A percentile compares a stretch with the other conserved stretches of the same genome.
These are phyloP conservation scores for Boechera stricta DNA, from an alignment of 345 rosid species.

Conservation along the genomic window DNA sequence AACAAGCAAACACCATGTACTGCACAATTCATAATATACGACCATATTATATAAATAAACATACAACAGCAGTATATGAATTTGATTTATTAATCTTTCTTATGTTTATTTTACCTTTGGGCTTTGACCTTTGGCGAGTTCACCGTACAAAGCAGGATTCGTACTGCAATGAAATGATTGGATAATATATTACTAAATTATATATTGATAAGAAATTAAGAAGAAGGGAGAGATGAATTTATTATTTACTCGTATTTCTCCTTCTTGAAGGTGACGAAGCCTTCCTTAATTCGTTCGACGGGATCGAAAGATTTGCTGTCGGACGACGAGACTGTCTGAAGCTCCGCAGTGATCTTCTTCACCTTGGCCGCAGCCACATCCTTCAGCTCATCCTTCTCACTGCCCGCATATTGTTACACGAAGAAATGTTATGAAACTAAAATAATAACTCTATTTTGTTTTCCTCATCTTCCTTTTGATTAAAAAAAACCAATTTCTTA, in stretches of 20 bases:
- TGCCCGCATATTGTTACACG: conserved; percentile 35
- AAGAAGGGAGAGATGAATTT: not conserved
- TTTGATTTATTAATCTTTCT: not conserved
- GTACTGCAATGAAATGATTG: conserved; percentile 50
- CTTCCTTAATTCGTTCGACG: conserved; percentile 66
- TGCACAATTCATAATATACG: conserved; percentile 42
- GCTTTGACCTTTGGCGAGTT: conserved; percentile 87
- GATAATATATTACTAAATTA: not conserved
- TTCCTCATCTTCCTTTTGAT: conserved; percentile 11
- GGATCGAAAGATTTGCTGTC: conserved; percentile 51
- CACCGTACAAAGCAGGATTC: conserved; percentile 67
- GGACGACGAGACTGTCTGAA: conserved; percentile 44
- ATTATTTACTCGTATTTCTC: conserved; percentile 74
- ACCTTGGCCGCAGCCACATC: conserved; percentile 76
- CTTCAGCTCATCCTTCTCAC: conserved; percentile 85
- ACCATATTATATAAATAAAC: not conserved
- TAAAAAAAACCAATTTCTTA: not conserved
- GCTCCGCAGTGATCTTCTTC: conserved; percentile 71
- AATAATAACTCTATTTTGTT: not conserved
- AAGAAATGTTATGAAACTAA: not conserved
- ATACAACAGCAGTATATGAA: too few species aligned
- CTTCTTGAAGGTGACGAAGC: conserved; percentile 72
- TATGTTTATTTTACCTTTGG: conserved; percentile 64
- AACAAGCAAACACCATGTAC: conserved; percentile 97
- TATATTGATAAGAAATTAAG: not conserved